Evolutionary conservation across 2,329 filamentous ascomycete genomes (phyloP), one percentile per base, ranked within the genome.

Genomic region (Didymella arachidicola): DNA sequence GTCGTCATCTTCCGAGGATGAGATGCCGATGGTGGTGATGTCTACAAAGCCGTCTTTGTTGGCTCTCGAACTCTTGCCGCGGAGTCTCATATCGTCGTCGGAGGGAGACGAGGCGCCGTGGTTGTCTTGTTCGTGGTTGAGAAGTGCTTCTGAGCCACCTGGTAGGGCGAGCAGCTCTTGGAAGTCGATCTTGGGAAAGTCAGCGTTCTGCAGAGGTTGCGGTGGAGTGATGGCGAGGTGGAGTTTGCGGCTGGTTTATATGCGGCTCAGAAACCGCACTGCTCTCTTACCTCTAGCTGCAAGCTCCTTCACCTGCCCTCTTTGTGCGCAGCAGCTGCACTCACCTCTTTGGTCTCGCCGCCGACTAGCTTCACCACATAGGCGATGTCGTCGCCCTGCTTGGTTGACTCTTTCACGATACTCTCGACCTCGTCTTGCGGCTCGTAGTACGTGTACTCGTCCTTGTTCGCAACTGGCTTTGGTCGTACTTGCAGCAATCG

Each of bases 141-240:
- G 69, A 22, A 85, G 72, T 18, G 82, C 81, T 59, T 76, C 73
- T 45, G 74, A 67, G 18, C 84, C 83, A 69, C 83, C 82, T 10
- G 78, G 70, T 27, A 82, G 74, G 2, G 72, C 61, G 12, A 82
- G 63, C 3, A 86, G 73, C 30, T 80, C 71, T 32, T 81, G 73
- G 30, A 81, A 79, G 14, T 77, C 66, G 11, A 84, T 71, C 83
- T 86, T 22, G 8, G 16, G 22, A 7, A 27, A 42, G 26, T 61
- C 43, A 61, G 41, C 36, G 8, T 7, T 16, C 12, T 12, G 12
- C 3, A 32, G 27, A 19, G 25, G 12, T 39, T 3, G 26, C 22
- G 32, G 25, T 48, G 14, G 50, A 25, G 16, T 22, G 18, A 25
- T 34, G 44, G 49, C 32, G 34, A 4, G 6, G 22, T 18, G 39